These are phyloP conservation scores for Parastagonospora avenae DNA, from an alignment of 2,329 filamentous ascomycete species.

Conservation along the genomic window DNA sequence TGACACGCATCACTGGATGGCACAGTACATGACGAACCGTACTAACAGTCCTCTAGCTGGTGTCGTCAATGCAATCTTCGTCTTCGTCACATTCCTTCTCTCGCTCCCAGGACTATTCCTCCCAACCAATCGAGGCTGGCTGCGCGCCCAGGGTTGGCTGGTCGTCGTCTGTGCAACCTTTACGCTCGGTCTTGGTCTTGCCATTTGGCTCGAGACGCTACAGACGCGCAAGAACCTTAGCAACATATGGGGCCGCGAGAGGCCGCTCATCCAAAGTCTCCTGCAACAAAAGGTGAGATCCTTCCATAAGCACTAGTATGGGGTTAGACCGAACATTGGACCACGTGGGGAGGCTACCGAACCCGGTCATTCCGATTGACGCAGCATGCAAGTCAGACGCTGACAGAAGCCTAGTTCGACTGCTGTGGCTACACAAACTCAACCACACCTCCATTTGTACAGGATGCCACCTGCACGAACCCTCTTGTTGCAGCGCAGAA, in stretches of 20 bases:
- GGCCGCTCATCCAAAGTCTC: conserved; percentile 64
- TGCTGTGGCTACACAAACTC: conserved; percentile 83
- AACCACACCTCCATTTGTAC: conserved; percentile 73
- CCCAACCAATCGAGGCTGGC: conserved; percentile 68
- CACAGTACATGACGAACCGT: conserved; percentile 4
- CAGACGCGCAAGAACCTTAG: conserved; percentile 67
- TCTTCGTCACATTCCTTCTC: conserved; percentile 71
- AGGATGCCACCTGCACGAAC: conserved; percentile 70
- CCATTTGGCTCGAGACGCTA: conserved; percentile 73
- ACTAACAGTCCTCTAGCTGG: conserved; percentile 57
- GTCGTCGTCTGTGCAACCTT: conserved; percentile 69
- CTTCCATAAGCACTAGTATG: conserved; percentile 7
- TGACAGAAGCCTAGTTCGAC: conserved; percentile 62
- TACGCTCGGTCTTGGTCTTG: conserved; percentile 63
- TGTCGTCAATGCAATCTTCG: conserved; percentile 72
- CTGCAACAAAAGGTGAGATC: conserved; percentile 71
- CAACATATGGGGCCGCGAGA: conserved; percentile 65
- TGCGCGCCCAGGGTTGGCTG: conserved; percentile 72
- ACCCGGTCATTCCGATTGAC: not conserved
- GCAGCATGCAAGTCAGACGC: conserved; percentile 16
- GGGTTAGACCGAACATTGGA: conserved; percentile 1
- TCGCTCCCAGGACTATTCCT: conserved; percentile 75
- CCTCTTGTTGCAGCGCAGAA: conserved; percentile 72
- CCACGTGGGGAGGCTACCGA: conserved; percentile 11
- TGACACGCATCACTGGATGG: conserved; percentile 13